Evolutionary conservation across 345 rosid species (phyloP).

Genomic region (Microcos paniculata): DNA sequence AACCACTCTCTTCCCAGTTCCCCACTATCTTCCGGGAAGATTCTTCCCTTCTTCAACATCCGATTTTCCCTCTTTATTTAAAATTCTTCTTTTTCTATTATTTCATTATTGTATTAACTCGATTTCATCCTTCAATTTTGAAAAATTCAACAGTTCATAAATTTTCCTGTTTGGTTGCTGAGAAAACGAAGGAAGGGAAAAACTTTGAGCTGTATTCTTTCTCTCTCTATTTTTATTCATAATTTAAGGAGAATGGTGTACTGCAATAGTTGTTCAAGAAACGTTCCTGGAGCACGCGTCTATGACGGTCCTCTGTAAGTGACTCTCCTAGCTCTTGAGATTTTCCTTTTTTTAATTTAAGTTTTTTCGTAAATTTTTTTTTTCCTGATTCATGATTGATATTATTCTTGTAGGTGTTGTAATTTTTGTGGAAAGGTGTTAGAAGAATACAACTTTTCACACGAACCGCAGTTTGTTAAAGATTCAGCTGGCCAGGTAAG

Average conservation of each 20-base stretch:
- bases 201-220: not conserved
- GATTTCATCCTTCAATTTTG: not conserved
- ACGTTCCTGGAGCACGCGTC: slow-evolving; percentile 14
- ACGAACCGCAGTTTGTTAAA: slow-evolving; percentile 38
- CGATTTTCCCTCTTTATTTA: not conserved
- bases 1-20: not conserved
- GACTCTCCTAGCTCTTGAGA: not conserved
- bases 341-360: not conserved
- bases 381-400: not conserved
- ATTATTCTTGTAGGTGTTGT: slow-evolving; percentile 30
- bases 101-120: not conserved
- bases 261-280: slow-evolving; percentile 11
- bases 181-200: slow-evolving; percentile 5
- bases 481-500: slow-evolving; percentile 40
- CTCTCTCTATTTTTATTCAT: not conserved
- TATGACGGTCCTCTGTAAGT: slow-evolving; percentile 14
- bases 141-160: not conserved
- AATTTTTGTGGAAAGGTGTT: slow-evolving; percentile 42
- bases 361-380: not conserved
- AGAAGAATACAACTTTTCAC: slow-evolving; percentile 33
- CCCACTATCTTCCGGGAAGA: not conserved
- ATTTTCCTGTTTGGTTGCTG: not conserved
- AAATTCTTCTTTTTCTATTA: not conserved
- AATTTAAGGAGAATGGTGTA: slow-evolving; percentile 7
- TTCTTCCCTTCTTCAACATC: not conserved